phyloP scores from a whole-genome alignment of 2,329 filamentous ascomycete genomes.

The Aspergillus luchuensis region DNA sequence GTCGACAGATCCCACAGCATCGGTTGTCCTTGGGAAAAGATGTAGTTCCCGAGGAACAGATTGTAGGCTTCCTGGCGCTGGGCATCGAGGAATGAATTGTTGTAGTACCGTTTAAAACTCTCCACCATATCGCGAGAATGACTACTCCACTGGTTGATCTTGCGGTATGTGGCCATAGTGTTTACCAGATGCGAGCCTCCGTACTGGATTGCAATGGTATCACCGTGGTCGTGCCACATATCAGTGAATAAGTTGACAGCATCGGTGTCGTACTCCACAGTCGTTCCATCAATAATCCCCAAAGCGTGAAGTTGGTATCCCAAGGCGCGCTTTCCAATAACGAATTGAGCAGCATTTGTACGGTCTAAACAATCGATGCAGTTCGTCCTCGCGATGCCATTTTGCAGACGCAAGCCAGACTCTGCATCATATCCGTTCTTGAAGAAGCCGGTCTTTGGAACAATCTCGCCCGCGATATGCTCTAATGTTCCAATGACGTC shows the following conservation, averaged over 20 bases:
- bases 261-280: conserved; percentile 90
- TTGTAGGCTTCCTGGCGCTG: conserved; percentile 98
- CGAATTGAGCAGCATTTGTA: conserved; percentile 96
- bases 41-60: conserved; percentile 93
- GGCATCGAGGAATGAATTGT: conserved; percentile 97
- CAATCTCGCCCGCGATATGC: conserved; percentile 81
- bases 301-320: conserved; percentile 90
- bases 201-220: conserved; percentile 97
- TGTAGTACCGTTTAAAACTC: conserved; percentile 98
- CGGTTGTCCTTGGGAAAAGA: conserved; percentile 80
- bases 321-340: conserved; percentile 91
- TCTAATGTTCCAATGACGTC: conserved; percentile 94
- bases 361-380: conserved; percentile 97
- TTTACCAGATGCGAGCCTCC: conserved; percentile 97
- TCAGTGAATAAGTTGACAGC: conserved; percentile 94
- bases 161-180: conserved; percentile 98
- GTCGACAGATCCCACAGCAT: conserved; percentile 96
- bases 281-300: conserved; percentile 77
- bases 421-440: conserved; percentile 79
- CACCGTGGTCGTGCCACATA: conserved; percentile 97
- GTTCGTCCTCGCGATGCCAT: conserved; percentile 91
- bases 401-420: conserved; percentile 72
- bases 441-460: conserved; percentile 88
- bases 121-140: conserved; percentile 98
- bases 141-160: conserved; percentile 98